Percentiles rank a stretch among this genome's conserved stretches.
Evolutionary conservation across 441 rosid species (phyloP).

Genomic region (Populus hybrid): DNA sequence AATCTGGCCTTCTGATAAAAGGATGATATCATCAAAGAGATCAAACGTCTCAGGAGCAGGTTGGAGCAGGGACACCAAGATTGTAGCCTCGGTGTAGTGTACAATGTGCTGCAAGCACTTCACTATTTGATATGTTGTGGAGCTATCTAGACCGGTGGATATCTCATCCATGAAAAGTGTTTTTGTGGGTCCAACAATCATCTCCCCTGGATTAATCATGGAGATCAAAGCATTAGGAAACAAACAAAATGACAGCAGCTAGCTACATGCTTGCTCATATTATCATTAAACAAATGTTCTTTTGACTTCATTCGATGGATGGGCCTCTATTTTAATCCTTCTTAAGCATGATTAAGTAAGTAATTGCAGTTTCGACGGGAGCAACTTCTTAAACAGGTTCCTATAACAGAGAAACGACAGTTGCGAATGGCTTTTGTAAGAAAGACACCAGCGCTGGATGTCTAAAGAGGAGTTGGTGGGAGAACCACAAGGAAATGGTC

Average conservation of each 20-base stretch:
- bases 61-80: constrained; percentile 77
- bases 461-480: neutral
- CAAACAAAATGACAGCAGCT: neutral
- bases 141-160: constrained; percentile 96
- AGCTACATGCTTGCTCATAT: no score
- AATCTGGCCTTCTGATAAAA: constrained; percentile 73
- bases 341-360: neutral
- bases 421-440: no score
- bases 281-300: no score
- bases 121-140: constrained; percentile 83
- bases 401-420: no score
- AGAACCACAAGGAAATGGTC: neutral
- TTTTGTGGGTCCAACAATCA: constrained; percentile 94
- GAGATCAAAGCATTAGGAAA: neutral
- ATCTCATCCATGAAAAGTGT: constrained; percentile 92
- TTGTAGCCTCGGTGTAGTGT: constrained; percentile 74
- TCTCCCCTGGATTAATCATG: constrained; percentile 55
- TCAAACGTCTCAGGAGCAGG: constrained; percentile 95
- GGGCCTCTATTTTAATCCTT: no score
- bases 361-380: no score
- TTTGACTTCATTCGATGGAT: neutral
- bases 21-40: constrained; percentile 76
- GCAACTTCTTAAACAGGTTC: neutral
- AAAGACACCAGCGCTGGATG: no score
- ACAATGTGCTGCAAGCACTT: constrained; percentile 86